Evolutionary conservation across 148 eudicot genomes (phyloP).

Genomic region (Nepenthes gracilis): DNA sequence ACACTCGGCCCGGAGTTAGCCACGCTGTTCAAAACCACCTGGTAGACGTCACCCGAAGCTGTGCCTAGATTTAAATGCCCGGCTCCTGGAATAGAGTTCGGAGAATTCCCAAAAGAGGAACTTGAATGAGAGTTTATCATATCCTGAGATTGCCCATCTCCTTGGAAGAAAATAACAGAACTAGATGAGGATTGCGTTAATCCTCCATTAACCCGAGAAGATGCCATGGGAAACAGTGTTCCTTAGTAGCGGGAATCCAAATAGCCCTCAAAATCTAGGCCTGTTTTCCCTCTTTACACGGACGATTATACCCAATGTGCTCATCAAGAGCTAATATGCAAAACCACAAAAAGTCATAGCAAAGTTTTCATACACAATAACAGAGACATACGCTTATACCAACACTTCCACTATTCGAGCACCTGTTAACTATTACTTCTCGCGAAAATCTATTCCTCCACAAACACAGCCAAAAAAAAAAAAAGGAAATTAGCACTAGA

Average conservation of each 20-base stretch:
- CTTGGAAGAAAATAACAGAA: slow-evolving; percentile 49
- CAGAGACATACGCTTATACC: slow-evolving; percentile 4
- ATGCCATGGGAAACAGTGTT: slow-evolving; percentile 27
- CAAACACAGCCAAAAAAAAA: no score
- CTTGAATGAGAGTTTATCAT: slow-evolving; percentile 31
- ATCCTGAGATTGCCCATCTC: slow-evolving; percentile 32
- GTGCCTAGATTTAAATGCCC: slow-evolving; percentile 20
- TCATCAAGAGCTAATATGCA: slow-evolving; percentile 15
- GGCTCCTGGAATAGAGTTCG: slow-evolving; percentile 19
- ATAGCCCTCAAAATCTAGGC: slow-evolving; percentile 21
- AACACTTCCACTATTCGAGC: neutral
- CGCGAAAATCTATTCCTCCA: no score
- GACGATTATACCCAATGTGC: neutral
- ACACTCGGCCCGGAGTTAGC: slow-evolving; percentile 43
- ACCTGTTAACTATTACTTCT: no score
- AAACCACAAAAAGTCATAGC: slow-evolving; percentile 13
- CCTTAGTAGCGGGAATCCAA: slow-evolving; percentile 22
- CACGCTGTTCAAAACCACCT: slow-evolving; percentile 28
- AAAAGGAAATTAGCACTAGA: no score
- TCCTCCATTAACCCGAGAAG: slow-evolving; percentile 33
- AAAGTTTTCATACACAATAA: slow-evolving; percentile 7
- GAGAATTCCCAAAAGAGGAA: slow-evolving; percentile 39
- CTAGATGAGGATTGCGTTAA: slow-evolving; percentile 39
- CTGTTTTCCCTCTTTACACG: neutral
- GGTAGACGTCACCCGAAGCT: slow-evolving; percentile 29